phyloP scores from a whole-genome alignment of 768 basidiomycete species.

The Amanita exitialis region DNA sequence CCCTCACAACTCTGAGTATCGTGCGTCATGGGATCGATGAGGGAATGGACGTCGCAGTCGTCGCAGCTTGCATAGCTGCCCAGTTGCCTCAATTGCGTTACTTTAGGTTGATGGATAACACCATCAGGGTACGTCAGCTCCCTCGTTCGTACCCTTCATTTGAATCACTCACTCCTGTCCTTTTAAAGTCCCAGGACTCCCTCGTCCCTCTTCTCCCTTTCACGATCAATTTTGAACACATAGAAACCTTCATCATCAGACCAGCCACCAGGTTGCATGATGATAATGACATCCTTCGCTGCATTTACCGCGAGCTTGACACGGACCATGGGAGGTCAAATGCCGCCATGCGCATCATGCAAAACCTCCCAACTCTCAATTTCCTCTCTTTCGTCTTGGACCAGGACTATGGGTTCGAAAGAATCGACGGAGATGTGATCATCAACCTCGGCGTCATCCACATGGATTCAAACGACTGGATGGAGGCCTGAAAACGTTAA shows the following conservation, averaged over 20 bases:
- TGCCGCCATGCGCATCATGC: constrained; percentile 3
- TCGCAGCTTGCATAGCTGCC: constrained; percentile 12
- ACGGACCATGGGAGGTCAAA: not conserved
- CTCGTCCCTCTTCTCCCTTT: constrained; percentile 12
- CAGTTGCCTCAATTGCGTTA: constrained; percentile 15
- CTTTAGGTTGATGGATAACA: constrained; percentile 14
- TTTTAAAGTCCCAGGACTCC: constrained; percentile 9
- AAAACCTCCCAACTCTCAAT: constrained; percentile 5
- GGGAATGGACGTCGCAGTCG: constrained; percentile 13
- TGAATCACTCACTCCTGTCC: not conserved
- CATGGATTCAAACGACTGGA: constrained; percentile 5
- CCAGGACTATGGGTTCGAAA: constrained; percentile 1
- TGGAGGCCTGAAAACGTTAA: constrained; percentile 3
- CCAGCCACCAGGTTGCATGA: constrained; percentile 8
- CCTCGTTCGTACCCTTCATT: not conserved
- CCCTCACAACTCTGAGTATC: constrained; percentile 14
- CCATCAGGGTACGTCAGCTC: constrained; percentile 10
- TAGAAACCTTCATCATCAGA: constrained; percentile 14
- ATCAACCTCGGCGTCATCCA: not conserved
- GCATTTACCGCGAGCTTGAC: constrained; percentile 5
- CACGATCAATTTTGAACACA: constrained; percentile 8
- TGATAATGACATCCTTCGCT: constrained; percentile 3
- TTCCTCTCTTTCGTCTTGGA: constrained; percentile 1
- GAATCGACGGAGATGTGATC: not conserved
- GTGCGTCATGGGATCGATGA: constrained; percentile 6